Percentiles rank a stretch among this genome's conserved stretches.
These are phyloP conservation scores for Solanum pimpinellifolium DNA, from an alignment of 257 asterid genomes.

Conservation along the genomic window DNA sequence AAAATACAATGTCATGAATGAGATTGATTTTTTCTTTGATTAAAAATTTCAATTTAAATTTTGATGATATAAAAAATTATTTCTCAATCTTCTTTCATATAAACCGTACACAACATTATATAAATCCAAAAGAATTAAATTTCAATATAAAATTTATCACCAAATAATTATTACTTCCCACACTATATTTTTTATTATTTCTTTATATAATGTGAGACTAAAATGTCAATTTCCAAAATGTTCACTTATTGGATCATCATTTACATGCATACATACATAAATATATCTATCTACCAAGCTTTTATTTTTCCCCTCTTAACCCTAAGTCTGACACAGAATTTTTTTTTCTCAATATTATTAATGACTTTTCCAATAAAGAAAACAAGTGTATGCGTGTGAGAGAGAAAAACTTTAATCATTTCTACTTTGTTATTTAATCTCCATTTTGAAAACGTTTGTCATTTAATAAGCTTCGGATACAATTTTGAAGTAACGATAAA, in stretches of 20 bases:
- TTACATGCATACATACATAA: background rate
- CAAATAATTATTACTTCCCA: background rate
- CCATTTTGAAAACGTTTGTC: background rate
- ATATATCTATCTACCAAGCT: background rate
- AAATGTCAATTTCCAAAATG: background rate
- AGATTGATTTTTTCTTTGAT: background rate
- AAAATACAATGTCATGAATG: fast-evolving
- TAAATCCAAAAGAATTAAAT: background rate
- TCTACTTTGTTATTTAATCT: background rate
- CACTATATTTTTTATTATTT: background rate
- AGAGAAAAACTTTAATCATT: background rate
- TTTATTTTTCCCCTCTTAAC: background rate
- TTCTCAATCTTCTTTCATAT: background rate
- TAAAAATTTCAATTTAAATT: fast-evolving
- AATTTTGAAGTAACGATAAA: background rate
- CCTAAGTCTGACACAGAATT: background rate
- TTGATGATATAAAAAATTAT: fast-evolving
- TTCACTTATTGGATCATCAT: background rate
- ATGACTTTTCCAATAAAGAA: background rate
- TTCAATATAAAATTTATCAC: background rate
- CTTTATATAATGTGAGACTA: background rate
- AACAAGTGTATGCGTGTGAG: background rate
- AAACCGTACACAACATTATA: fast-evolving
- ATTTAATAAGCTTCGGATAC: background rate
- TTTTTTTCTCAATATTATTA: background rate